phyloP scores from a whole-genome alignment of 2,329 filamentous ascomycete genomes.

The Calycina marina region DNA sequence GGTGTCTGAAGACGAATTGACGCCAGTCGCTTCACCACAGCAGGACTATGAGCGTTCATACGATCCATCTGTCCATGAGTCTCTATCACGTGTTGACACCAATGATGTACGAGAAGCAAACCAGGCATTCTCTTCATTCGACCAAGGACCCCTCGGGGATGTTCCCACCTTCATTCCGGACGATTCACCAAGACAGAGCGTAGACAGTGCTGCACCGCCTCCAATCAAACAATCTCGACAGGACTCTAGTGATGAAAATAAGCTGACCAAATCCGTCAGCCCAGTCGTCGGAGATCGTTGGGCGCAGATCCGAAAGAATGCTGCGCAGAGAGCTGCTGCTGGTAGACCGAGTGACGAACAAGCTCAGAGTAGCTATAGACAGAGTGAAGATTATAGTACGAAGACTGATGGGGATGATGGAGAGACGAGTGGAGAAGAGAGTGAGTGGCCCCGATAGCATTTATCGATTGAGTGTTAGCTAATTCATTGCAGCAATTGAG shows the following conservation, averaged over 20 bases:
- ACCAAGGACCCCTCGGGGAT: constrained; percentile 77
- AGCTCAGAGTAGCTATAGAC: constrained; percentile 32
- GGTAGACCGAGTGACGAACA: constrained; percentile 53
- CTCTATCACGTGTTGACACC: constrained; percentile 44
- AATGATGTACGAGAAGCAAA: constrained; percentile 43
- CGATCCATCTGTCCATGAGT: constrained; percentile 30
- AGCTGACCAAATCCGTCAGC: constrained; percentile 6
- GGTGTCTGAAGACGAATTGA: constrained; percentile 17
- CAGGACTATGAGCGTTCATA: constrained; percentile 26
- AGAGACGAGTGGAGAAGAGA: constrained; percentile 94
- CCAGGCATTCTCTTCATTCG: constrained; percentile 53
- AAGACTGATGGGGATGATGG: constrained; percentile 55
- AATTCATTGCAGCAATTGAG: constrained; percentile 61
- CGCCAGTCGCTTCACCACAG: constrained; percentile 19
- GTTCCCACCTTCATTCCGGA: constrained; percentile 69
- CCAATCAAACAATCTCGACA: constrained; percentile 8
- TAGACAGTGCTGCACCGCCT: constrained; percentile 26
- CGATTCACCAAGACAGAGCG: constrained; percentile 20
- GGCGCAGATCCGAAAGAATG: constrained; percentile 93
- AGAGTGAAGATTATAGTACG: too few species aligned
- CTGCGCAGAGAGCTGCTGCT: constrained; percentile 65
- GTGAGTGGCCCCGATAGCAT: constrained; percentile 36
- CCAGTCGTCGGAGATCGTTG: constrained; percentile 58
- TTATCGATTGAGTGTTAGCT: too few species aligned
- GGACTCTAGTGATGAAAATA: constrained; percentile 22